Conservation (phyloP, 176 grass and related monocot species). For the Ananas comosus region DNA sequence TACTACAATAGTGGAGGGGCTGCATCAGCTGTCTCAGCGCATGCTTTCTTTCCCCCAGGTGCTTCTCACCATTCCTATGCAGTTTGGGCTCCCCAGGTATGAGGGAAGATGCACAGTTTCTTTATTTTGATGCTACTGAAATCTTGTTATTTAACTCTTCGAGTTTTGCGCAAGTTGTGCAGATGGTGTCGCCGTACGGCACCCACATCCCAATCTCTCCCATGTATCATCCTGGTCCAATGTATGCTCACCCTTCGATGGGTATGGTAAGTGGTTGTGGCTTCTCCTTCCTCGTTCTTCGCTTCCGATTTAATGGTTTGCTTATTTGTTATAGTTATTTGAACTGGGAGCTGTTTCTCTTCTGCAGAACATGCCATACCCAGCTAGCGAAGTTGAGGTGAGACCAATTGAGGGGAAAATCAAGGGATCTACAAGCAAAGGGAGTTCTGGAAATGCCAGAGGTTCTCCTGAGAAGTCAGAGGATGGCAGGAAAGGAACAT, state of each 20-base stretch:
- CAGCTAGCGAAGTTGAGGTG: constrained; percentile 38
- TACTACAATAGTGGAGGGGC: constrained; percentile 41
- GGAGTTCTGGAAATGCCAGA: constrained; percentile 42
- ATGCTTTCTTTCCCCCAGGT: neutral
- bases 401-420: constrained; percentile 40
- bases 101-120: neutral
- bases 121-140: constrained; percentile 28
- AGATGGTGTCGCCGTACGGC: constrained; percentile 56
- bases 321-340: constrained; percentile 20
- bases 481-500: neutral
- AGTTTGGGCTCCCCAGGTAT: constrained; percentile 62
- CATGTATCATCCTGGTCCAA: constrained; percentile 51
- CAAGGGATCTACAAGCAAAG: constrained; percentile 29
- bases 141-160: constrained; percentile 3
- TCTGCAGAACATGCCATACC: constrained; percentile 42
- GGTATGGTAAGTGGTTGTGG: constrained; percentile 39
- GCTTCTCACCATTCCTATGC: constrained; percentile 31
- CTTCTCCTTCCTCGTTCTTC: neutral
- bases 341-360: neutral
- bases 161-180: neutral
- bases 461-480: constrained; percentile 28
- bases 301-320: constrained; percentile 4
- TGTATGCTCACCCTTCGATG: constrained; percentile 82
- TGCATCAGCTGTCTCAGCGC: neutral
- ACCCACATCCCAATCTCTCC: constrained; percentile 55